Conservation (phyloP, 1,284 basidiomycete species). For the Rhodofomes roseus region DNA sequence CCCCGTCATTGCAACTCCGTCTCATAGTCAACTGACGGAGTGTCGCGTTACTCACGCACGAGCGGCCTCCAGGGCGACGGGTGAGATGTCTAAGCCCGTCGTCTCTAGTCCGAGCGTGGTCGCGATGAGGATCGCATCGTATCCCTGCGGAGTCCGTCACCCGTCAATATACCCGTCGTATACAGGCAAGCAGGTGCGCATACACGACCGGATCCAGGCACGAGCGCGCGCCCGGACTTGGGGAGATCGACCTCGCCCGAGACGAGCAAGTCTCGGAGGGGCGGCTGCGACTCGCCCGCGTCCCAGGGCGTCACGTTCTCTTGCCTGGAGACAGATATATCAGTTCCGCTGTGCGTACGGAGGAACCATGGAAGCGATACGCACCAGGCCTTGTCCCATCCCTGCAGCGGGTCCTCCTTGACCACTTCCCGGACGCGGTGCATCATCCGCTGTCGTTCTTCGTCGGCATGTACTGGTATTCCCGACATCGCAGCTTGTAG, state of each 20-base stretch:
- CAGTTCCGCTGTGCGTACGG: neutral
- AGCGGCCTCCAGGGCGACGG: slow-evolving; percentile 50
- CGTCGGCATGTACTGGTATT: neutral
- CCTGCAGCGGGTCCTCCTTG: slow-evolving; percentile 9
- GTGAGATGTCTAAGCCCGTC: slow-evolving; percentile 54
- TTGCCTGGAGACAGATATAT: slow-evolving; percentile 37
- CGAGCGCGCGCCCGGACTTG: slow-evolving; percentile 50
- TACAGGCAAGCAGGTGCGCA: neutral
- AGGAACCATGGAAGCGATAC: neutral
- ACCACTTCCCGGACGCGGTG: slow-evolving; percentile 4
- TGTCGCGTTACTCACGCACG: slow-evolving; percentile 33
- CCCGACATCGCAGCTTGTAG: too few relatives aligned
- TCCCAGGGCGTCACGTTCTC: slow-evolving; percentile 67
- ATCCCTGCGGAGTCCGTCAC: slow-evolving; percentile 34
- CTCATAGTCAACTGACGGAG: neutral
- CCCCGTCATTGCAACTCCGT: neutral
- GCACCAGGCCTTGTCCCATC: slow-evolving; percentile 33
- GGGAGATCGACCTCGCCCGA: slow-evolving; percentile 48
- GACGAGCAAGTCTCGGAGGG: slow-evolving; percentile 51
- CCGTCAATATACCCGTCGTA: neutral
- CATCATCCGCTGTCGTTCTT: neutral
- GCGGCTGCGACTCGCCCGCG: slow-evolving; percentile 47
- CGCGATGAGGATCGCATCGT: slow-evolving; percentile 57
- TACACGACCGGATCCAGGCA: slow-evolving; percentile 74
- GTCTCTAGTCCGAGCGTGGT: slow-evolving; percentile 45